These are phyloP conservation scores for Blechomonas ayalai DNA, from an alignment of 208 protist genomes.

Conservation along the genomic window DNA sequence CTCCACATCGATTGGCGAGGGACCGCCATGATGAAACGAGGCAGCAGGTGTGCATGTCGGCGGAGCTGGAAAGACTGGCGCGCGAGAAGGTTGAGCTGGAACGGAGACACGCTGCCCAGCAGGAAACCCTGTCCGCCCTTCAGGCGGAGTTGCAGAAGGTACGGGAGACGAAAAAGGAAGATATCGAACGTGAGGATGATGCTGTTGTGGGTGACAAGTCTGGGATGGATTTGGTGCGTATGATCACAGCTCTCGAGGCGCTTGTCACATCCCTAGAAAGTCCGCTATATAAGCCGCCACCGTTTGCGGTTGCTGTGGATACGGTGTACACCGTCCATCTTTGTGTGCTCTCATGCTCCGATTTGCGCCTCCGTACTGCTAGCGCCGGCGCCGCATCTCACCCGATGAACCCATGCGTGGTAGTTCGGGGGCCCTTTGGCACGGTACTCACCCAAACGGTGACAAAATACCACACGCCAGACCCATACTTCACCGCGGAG, in stretches of 20 bases:
- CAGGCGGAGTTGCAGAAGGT: not conserved
- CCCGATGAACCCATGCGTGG: conserved; percentile 19
- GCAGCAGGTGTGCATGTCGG: not conserved
- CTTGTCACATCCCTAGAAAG: too few relatives aligned
- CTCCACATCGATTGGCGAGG: conserved; percentile 49
- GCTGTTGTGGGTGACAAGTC: not conserved
- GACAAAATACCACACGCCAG: conserved; percentile 13
- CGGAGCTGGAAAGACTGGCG: not conserved
- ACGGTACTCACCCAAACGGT: conserved; percentile 14
- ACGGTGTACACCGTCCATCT: not conserved
- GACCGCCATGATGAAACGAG: conserved; percentile 5
- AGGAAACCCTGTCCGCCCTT: not conserved
- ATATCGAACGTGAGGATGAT: not conserved
- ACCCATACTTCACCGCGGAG: conserved; percentile 8
- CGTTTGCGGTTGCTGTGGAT: not conserved
- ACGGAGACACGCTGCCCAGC: not conserved
- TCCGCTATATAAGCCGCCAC: too few relatives aligned
- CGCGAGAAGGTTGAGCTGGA: conserved; percentile 1
- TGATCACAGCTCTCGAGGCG: not conserved
- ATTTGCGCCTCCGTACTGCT: not conserved
- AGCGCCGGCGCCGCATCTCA: not conserved
- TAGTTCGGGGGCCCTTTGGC: conserved; percentile 13
- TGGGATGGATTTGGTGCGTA: not conserved
- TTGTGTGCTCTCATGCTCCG: conserved; percentile 1
- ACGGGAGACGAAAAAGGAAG: not conserved